A percentile compares a stretch with the other conserved stretches of the same genome.
Conservation (phyloP, 2,329 filamentous ascomycete species). For the Calonectria pteridis region DNA sequence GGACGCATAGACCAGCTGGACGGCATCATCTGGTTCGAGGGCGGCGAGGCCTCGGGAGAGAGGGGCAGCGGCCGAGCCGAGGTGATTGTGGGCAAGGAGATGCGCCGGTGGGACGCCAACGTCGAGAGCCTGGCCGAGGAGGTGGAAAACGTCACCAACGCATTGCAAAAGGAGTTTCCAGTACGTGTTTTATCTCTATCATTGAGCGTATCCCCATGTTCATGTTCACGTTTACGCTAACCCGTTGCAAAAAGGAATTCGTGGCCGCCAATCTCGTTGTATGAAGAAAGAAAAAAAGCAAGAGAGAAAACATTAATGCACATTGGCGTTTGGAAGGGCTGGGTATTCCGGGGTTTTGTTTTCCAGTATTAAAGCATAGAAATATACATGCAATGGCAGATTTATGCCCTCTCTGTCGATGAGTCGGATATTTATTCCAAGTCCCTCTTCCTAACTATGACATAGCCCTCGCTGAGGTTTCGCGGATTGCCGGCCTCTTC, state of each 20-base stretch:
- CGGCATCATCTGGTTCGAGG: slow-evolving; percentile 87
- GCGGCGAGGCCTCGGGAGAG: slow-evolving; percentile 76
- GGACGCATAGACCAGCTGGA: slow-evolving; percentile 97
- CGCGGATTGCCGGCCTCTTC: slow-evolving; percentile 64
- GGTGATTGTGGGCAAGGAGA: slow-evolving; percentile 74
- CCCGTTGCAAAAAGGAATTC: slow-evolving; percentile 60
- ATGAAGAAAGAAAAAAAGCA: slow-evolving; percentile 33
- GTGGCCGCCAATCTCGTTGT: slow-evolving; percentile 66
- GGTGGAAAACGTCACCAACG: slow-evolving; percentile 86
- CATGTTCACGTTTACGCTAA: slow-evolving; percentile 19
- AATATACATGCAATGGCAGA: slow-evolving; percentile 26
- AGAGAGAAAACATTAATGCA: slow-evolving; percentile 35
- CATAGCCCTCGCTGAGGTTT: slow-evolving; percentile 64
- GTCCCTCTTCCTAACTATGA: slow-evolving; percentile 66
- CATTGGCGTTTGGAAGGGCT: slow-evolving; percentile 39
- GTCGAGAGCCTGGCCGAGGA: slow-evolving; percentile 90
- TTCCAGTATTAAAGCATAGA: slow-evolving; percentile 31
- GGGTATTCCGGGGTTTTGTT: slow-evolving; percentile 30
- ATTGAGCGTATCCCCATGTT: not conserved
- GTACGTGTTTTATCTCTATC: slow-evolving; percentile 51
- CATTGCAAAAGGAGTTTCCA: slow-evolving; percentile 85
- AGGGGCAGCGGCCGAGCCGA: slow-evolving; percentile 76
- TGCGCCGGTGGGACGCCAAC: slow-evolving; percentile 90
- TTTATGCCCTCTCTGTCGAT: slow-evolving; percentile 34
- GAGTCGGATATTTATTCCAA: slow-evolving; percentile 55